Percentiles rank a stretch among this genome's conserved stretches.
Conservation (phyloP, 2,329 filamentous ascomycete species). For the Parascedosporium putredinis region DNA sequence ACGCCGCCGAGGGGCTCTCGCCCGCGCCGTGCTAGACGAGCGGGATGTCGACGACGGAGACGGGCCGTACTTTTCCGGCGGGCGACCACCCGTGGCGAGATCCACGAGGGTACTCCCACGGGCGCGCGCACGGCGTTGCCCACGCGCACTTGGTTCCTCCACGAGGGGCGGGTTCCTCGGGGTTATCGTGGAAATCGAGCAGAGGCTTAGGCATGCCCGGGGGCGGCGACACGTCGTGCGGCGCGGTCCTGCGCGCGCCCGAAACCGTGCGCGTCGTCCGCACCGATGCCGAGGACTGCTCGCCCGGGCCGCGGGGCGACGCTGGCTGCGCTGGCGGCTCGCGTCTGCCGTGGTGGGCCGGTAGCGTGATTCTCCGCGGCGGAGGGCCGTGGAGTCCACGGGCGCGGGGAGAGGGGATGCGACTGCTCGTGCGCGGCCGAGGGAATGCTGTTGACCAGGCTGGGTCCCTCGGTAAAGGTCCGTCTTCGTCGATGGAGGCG, state of each 20-base stretch:
- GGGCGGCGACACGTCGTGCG: constrained; percentile 12
- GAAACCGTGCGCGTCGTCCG: constrained; percentile 15
- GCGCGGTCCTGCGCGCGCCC: constrained; percentile 16
- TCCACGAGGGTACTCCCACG: constrained; percentile 35
- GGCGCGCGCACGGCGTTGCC: constrained; percentile 35
- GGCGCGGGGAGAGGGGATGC: too few relatives aligned
- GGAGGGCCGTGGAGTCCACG: too few relatives aligned
- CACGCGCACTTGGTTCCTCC: constrained; percentile 38
- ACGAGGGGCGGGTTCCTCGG: constrained; percentile 39
- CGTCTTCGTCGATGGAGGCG: constrained; percentile 14
- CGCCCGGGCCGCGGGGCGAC: constrained; percentile 9
- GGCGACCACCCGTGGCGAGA: constrained; percentile 24
- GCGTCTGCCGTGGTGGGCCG: constrained; percentile 14
- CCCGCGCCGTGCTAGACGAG: too few relatives aligned
- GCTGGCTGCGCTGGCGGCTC: constrained; percentile 10
- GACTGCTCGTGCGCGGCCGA: background rate
- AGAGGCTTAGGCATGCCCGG: constrained; percentile 44
- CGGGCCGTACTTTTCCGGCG: constrained; percentile 7
- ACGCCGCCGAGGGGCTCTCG: background rate
- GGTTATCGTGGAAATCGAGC: constrained; percentile 54
- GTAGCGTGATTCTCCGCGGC: constrained; percentile 9
- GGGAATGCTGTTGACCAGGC: constrained; percentile 36
- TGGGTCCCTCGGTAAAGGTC: constrained; percentile 48
- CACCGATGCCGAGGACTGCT: constrained; percentile 13
- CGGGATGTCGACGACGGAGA: background rate